Evolutionary conservation across 371 early-diverging fungal genomes (phyloP).

Genomic region (Actinomucor elegans): DNA sequence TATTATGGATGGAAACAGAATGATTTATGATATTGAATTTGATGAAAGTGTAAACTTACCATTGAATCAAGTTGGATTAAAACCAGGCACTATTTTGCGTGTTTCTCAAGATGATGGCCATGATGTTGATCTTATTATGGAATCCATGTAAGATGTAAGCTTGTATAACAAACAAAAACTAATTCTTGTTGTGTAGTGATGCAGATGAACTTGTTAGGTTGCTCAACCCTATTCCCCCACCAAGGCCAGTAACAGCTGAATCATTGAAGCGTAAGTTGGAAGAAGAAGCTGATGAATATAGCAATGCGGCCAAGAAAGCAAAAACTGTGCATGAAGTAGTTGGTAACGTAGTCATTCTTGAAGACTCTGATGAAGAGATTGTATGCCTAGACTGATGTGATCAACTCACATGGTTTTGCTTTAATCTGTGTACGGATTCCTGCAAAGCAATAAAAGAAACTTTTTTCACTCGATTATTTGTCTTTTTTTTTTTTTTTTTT

Average conservation of each 20-base stretch:
- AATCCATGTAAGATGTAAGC: constrained; percentile 22
- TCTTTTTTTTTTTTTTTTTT: background rate
- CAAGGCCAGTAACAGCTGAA: background rate
- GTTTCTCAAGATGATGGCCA: constrained; percentile 50
- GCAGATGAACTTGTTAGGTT: constrained; percentile 6
- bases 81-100: constrained; percentile 58
- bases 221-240: constrained; percentile 18
- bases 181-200: constrained; percentile 1
- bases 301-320: constrained; percentile 10
- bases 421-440: too few relatives aligned
- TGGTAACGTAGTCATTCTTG: constrained; percentile 20
- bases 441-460: too few relatives aligned
- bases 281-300: constrained; percentile 8
- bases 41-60: constrained; percentile 75
- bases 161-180: background rate
- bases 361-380: constrained; percentile 23
- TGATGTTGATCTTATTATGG: constrained; percentile 39
- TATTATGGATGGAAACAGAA: constrained; percentile 60
- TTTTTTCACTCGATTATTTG: background rate
- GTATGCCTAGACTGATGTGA: constrained; percentile 15
- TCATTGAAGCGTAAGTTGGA: constrained; percentile 19
- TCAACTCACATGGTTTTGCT: background rate
- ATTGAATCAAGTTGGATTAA: constrained; percentile 60
- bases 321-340: constrained; percentile 5
- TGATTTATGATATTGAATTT: constrained; percentile 90